Base-by-base conservation (phyloP, 306 rosid genomes). In the Trifolium repens region DNA sequence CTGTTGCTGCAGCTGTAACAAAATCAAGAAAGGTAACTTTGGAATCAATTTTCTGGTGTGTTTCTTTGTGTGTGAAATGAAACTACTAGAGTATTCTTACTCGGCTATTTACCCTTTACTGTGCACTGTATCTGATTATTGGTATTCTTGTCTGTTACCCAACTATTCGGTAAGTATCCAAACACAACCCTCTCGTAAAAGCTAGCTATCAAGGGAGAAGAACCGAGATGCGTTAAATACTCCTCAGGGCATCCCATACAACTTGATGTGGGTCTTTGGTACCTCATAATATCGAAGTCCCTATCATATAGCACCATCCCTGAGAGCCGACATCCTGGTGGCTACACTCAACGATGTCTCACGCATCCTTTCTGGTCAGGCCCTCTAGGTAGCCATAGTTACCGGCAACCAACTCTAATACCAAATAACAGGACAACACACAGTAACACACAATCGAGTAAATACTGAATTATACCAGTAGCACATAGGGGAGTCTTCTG, bases 21-120 rank as follows among this genome's bases (percentile, higher is more conserved):
- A 89, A 89, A 71, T 78, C 83, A 10, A 85, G 67, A 83, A 89
- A 89, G 90, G 93, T 86, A 46, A 57, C 75, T 54, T 66, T 59
- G 37, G 19, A 42, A 39, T 40, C 10, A 30, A 66, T 59, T 75
- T 59, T 68, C 43, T 30, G 69, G 34, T 27, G 57, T 9, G 58
- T 39, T 60, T 72, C 77, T 57, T 17, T 66, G 26, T 12, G 35
- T 34, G 49, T 7, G 14, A 58, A 58, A 58, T 43, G n/a, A 63
- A 63, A 63, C 27, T 35, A 37, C 26, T 63, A 34, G 8, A 63
- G 47, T 37, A 39, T 35, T 63, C 19, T 61, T 61, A 32, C 67
- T 61, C 13, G 8, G 22, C 11, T 4, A 4, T 61, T 60, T 30
- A 60, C 42, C 19, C 12, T 30, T 30, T 7, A 32, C 11, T 16